Base-by-base conservation (phyloP, 192 early-diverging fungal species). In the Gaertneriomyces sp. region DNA sequence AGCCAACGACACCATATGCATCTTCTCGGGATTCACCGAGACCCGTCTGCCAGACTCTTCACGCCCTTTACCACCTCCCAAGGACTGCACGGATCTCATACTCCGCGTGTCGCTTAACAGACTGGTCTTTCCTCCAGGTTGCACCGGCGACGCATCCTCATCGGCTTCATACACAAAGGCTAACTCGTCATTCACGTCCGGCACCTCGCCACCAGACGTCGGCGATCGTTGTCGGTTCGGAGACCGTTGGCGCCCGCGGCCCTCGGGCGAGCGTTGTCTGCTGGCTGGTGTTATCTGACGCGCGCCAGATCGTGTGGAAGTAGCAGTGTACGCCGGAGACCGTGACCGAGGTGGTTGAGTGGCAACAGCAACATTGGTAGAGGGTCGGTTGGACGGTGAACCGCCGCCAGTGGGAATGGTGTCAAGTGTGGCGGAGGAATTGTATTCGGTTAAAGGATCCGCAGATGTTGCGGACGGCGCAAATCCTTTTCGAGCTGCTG, bases 101-200 rank as follows among this genome's bases (percentile, higher is more conserved):
- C 47, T 12, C 2, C 17, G 11, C 47, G 47, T 17, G 12, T 17
- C 17, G 47, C 12, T 12, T 49, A 49, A 49, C 47, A 49, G 47
- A 49, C 2, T 49, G 11, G 17, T n/a, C 17, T 49, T 12, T 17
- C 47, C 12, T n/a, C 1, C 47, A 12, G 12, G 47, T 12, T 52
- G 17, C 69, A 10, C 17, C 5, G 9, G 44, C 9, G 12, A 41
- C 8, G 4, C 33, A 53, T 9, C 63, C n/a, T 50, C 19, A 4
- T 25, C 63, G 11, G 70, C 46, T 10, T 79, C 78, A 57, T 79
- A 79, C 51, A 79, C 60, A 54, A 79, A 79, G 40, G 71, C 58
- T 43, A 79, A 58, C n/a, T 79, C 78, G 8, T 58, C 61, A 14
- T 58, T 51, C 25, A 52, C 16, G 7, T 55, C 42, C 25, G 59